Conservation (phyloP, 164 flowering plant species). For the Magnolia changhungtana region DNA sequence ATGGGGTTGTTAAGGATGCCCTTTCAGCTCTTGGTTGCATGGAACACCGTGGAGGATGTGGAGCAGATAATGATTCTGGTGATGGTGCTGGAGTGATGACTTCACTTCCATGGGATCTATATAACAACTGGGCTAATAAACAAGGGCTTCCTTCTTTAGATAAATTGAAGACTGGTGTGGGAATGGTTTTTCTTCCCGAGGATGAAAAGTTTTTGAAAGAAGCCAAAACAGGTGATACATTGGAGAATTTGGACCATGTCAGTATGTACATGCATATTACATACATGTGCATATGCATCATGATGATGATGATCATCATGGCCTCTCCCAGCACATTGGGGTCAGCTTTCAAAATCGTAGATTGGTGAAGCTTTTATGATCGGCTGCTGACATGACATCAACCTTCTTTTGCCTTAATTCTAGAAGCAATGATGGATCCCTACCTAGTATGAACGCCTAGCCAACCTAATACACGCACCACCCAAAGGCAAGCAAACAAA, state of each 20-base stretch:
- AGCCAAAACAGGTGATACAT: constrained; percentile 69
- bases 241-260: constrained; percentile 2
- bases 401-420: too few relatives aligned
- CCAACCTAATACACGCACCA: too few relatives aligned
- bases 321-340: too few relatives aligned
- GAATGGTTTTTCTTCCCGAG: constrained; percentile 92
- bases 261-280: not conserved
- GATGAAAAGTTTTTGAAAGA: constrained; percentile 53
- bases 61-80: constrained; percentile 99
- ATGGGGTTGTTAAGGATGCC: constrained; percentile 76
- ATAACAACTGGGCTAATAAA: constrained; percentile 70
- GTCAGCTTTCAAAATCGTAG: too few relatives aligned
- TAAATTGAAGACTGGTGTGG: constrained; percentile 83
- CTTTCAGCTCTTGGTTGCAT: constrained; percentile 95
- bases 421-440: too few relatives aligned
- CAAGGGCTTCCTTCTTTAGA: constrained; percentile 77
- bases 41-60: constrained; percentile 99
- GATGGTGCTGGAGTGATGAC: constrained; percentile 99
- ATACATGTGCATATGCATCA: too few relatives aligned
- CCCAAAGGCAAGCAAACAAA: too few relatives aligned
- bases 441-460: too few relatives aligned
- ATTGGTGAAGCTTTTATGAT: too few relatives aligned
- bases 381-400: too few relatives aligned
- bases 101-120: constrained; percentile 94
- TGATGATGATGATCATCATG: too few relatives aligned